These are phyloP conservation scores for Pinus albicaulis DNA, from an alignment of 75 land plant species.

Conservation along the genomic window DNA sequence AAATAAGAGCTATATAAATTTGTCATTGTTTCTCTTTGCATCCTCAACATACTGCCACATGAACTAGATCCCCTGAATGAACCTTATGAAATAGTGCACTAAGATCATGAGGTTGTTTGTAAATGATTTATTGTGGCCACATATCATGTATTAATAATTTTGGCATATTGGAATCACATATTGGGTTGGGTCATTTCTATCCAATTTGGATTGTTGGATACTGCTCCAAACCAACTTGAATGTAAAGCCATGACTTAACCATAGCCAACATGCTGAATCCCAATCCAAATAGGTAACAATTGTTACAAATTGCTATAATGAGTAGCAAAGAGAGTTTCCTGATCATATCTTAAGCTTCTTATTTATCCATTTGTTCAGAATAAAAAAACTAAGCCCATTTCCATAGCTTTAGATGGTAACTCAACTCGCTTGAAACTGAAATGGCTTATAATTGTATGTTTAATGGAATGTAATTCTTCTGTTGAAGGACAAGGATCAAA, in stretches of 20 bases:
- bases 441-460: too few relatives aligned
- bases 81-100: constrained; percentile 87
- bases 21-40: constrained; percentile 92
- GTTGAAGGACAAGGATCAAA: too few relatives aligned
- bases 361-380: constrained; percentile 49
- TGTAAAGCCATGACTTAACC: constrained; percentile 91
- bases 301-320: constrained; percentile 85
- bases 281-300: constrained; percentile 74
- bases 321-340: constrained; percentile 83
- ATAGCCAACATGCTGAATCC: constrained; percentile 96
- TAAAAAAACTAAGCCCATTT: too few relatives aligned
- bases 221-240: too few relatives aligned
- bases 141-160: constrained; percentile 44
- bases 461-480: too few relatives aligned
- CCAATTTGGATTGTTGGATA: constrained; percentile 82
- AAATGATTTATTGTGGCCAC: constrained; percentile 87
- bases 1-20: constrained; percentile 43
- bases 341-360: constrained; percentile 81
- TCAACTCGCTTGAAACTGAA: too few relatives aligned
- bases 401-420: too few relatives aligned
- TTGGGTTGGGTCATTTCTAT: constrained; percentile 22
- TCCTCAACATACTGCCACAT: constrained; percentile 58
- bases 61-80: constrained; percentile 84
- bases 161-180: constrained; percentile 20
- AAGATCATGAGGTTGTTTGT: constrained; percentile 85